phyloP scores from a whole-genome alignment of 2,329 filamentous ascomycete species.

The Colletotrichum sp. region DNA sequence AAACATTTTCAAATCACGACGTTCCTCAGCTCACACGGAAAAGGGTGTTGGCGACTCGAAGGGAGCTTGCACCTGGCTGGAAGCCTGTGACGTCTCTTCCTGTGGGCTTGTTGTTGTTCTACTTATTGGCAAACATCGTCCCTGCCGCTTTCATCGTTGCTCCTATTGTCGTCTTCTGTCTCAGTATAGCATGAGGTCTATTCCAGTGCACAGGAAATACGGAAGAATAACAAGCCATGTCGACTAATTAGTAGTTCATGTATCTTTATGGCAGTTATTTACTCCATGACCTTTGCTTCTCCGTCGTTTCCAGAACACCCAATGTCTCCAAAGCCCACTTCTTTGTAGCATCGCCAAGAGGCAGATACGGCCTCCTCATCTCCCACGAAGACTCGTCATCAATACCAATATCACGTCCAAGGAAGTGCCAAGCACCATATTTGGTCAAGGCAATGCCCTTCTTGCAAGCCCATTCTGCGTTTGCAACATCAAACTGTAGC shows the following conservation, averaged over 20 bases:
- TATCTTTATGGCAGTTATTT: background rate
- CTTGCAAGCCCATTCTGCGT: constrained; percentile 56
- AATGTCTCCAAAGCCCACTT: constrained; percentile 49
- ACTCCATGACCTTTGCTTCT: constrained; percentile 27
- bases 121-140: no score
- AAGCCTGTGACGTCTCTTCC: no score
- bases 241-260: background rate
- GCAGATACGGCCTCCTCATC: constrained; percentile 48
- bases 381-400: constrained; percentile 38
- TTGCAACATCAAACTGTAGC: constrained; percentile 47
- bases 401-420: constrained; percentile 43
- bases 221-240: background rate
- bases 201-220: background rate
- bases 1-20: no score
- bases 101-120: no score
- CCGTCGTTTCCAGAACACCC: constrained; percentile 36
- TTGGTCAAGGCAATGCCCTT: constrained; percentile 52
- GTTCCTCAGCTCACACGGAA: no score
- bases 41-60: no score
- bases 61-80: no score
- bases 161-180: background rate
- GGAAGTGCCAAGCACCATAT: constrained; percentile 47
- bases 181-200: background rate
- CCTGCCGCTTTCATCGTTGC: background rate
- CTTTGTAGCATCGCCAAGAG: constrained; percentile 39